Evolutionary conservation across 2,329 filamentous ascomycete species (phyloP), one percentile per base, ranked within the genome.

Genomic region (Diaporthe sp.): DNA sequence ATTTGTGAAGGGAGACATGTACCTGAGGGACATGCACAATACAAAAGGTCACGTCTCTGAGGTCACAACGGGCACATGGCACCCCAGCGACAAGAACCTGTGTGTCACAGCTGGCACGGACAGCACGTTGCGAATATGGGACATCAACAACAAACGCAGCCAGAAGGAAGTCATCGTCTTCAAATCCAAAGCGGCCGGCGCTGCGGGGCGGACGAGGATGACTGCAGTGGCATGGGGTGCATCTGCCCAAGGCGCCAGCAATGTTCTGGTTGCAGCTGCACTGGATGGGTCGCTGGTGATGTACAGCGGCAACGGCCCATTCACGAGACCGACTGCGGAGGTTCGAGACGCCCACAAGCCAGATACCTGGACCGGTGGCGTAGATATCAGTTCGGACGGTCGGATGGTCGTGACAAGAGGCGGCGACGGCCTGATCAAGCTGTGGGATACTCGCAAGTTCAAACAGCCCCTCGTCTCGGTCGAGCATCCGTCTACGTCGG

Each of bases 1-100:
- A 81, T 98, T 98, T 78, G 93, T 95, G 79, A 99, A 99, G 85
- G 97, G 97, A 61, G 97, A 99, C 82, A 98, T 98, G 96, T 99
- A 99, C 81, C 86, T 99, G 78, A 91, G 96, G 73, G 97, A 99
- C 83, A 97, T 98, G 94, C 92, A 98, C 84, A 96, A 98, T 82
- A 99, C 97, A 6, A 98, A 98, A 83, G 97, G 97, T 1, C 97
- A 99, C 84, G 92, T 98, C 71, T 96, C 96, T 5, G 97, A 98
- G 84, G 91, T 98, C 55, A 95, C 95, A 4, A 94, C 93, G 31
- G 96, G 95, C 31, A 94, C 93, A 53, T 99, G 97, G 97, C 95
- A 96, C 84, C 97, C 97, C 0, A 92, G 92, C 3, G 93, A 98
- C 82, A 92, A 90, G 81, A 95, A 98, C 79, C 80, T 96, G 0